These are phyloP conservation scores for Paecilomyces fulvus DNA, from an alignment of 2,329 filamentous ascomycete genomes.

Conservation along the genomic window DNA sequence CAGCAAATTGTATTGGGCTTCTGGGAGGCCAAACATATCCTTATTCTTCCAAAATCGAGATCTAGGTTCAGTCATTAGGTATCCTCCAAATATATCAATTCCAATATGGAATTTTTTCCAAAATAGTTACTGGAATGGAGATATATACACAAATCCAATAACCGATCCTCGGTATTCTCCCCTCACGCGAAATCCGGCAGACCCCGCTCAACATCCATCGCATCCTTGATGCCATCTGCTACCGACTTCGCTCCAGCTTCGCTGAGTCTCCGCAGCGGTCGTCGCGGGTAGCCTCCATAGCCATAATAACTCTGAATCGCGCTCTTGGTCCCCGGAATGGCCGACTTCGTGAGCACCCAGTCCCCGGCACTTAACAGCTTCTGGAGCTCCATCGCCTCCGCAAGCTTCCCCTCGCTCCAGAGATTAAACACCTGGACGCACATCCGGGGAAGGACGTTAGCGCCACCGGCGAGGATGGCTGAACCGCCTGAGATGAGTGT, in stretches of 20 bases:
- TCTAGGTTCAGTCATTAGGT: too few species aligned
- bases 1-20: too few species aligned
- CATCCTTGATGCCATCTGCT: conserved; percentile 26
- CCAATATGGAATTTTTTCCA: background rate
- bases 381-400: conserved; percentile 69
- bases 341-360: conserved; percentile 76
- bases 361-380: conserved; percentile 68
- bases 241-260: conserved; percentile 21
- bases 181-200: conserved; percentile 27
- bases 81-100: too few species aligned
- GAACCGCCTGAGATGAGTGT: conserved; percentile 71
- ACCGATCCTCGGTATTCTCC: background rate
- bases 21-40: too few species aligned
- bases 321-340: conserved; percentile 77
- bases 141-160: background rate
- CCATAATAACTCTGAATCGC: conserved; percentile 76
- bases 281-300: conserved; percentile 70
- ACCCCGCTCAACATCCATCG: conserved; percentile 25
- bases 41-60: too few species aligned
- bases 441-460: conserved; percentile 78
- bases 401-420: conserved; percentile 63
- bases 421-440: conserved; percentile 75
- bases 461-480: conserved; percentile 79
- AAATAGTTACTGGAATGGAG: background rate
- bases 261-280: conserved; percentile 41